A percentile compares a stretch with the other conserved stretches of the same genome.
phyloP scores from a whole-genome alignment of 2,329 filamentous ascomycete species.

The Emmonsiellopsis sp. region DNA sequence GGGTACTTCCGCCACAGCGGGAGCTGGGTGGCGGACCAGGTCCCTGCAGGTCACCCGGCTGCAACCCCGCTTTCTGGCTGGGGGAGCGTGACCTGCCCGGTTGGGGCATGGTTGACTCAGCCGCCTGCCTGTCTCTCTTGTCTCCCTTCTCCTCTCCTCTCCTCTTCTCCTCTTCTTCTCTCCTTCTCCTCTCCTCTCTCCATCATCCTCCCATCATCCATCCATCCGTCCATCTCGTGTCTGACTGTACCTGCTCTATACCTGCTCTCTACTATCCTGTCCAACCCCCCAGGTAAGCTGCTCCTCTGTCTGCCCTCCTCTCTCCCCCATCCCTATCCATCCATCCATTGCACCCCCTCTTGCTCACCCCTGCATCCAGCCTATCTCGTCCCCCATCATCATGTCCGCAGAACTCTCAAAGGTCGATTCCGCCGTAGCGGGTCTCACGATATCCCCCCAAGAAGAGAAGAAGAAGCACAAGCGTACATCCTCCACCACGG shows the following conservation, averaged over 20 bases:
- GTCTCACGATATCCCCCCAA: slow-evolving; percentile 59
- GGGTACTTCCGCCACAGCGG: slow-evolving; percentile 3
- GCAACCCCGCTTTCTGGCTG: slow-evolving; percentile 10
- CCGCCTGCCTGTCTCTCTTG: slow-evolving; percentile 5
- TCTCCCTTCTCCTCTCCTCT: slow-evolving; percentile 2
- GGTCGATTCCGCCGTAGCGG: slow-evolving; percentile 85
- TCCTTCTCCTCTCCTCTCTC: slow-evolving; percentile 5
- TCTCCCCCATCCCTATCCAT: background rate
- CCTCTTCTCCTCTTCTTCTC: slow-evolving; percentile 9
- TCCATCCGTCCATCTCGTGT: background rate
- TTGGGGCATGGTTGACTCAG: background rate
- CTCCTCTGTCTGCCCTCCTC: background rate
- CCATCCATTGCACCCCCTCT: too few relatives aligned
- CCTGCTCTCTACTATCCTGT: slow-evolving; percentile 1
- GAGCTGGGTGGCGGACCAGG: slow-evolving; percentile 1
- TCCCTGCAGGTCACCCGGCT: slow-evolving; percentile 5
- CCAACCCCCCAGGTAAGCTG: background rate
- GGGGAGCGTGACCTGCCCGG: background rate
- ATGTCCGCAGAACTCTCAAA: slow-evolving; percentile 66
- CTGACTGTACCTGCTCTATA: background rate
- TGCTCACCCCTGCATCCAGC: background rate
- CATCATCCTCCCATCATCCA: slow-evolving; percentile 3
- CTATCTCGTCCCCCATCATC: slow-evolving; percentile 13
- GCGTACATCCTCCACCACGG: slow-evolving; percentile 58
- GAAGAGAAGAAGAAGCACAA: slow-evolving; percentile 49